Percentiles rank a stretch among this genome's conserved stretches.
phyloP scores from a whole-genome alignment of 2,329 filamentous ascomycete genomes.

The Paecilomyces sp. region DNA sequence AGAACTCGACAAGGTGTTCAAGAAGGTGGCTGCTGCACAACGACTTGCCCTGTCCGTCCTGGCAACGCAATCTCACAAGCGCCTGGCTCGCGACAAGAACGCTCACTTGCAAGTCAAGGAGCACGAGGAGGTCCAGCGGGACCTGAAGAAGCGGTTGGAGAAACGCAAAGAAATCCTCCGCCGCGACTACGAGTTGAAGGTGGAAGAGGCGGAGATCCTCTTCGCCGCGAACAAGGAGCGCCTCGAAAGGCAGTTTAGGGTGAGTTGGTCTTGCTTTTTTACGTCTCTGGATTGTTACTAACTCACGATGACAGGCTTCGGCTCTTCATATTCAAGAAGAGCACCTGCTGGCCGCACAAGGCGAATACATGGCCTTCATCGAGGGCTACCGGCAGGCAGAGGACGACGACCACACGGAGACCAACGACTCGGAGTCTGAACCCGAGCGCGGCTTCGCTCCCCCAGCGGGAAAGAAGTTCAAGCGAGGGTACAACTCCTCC shows the following conservation, averaged over 20 bases:
- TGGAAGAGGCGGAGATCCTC: conserved; percentile 21
- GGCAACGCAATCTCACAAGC: conserved; percentile 30
- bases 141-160: conserved; percentile 21
- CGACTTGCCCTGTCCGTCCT: conserved; percentile 32
- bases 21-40: conserved; percentile 34
- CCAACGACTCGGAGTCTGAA: conserved; percentile 24
- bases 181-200: conserved; percentile 25
- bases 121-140: conserved; percentile 26
- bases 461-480: conserved; percentile 16
- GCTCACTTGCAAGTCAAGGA: conserved; percentile 33
- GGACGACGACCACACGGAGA: conserved; percentile 35
- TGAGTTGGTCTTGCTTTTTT: conserved; percentile 11
- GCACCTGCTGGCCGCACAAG: conserved; percentile 31
- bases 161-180: conserved; percentile 20
- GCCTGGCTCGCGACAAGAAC: conserved; percentile 33
- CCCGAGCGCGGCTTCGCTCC: conserved; percentile 16
- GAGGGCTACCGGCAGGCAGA: conserved; percentile 31
- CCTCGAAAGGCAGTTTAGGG: conserved; percentile 25
- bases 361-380: conserved; percentile 32
- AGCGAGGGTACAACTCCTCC: conserved; percentile 29
- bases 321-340: conserved; percentile 26
- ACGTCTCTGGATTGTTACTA: background rate
- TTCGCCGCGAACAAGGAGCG: conserved; percentile 23
- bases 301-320: conserved; percentile 14
- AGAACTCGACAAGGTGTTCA: conserved; percentile 35